phyloP scores from a whole-genome alignment of 2,329 filamentous ascomycete species.

The Xylariaceae sp. region DNA sequence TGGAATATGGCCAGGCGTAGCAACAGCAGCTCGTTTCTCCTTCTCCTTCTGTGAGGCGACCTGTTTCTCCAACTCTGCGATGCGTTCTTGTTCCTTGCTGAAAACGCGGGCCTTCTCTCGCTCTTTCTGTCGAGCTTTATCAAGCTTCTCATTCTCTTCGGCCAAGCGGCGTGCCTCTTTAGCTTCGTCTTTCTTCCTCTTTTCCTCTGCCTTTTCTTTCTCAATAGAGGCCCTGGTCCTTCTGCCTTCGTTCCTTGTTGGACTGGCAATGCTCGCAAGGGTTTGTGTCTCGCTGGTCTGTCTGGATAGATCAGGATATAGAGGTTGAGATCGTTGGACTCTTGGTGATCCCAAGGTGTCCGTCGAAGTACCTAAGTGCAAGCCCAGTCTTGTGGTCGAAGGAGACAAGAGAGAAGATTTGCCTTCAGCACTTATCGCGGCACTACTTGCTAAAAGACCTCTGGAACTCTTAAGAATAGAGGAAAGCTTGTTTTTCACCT shows the following conservation, averaged over 20 bases:
- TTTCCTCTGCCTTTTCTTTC: constrained; percentile 58
- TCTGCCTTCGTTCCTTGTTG: constrained; percentile 40
- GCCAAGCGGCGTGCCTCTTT: constrained; percentile 60
- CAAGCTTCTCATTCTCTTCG: constrained; percentile 59
- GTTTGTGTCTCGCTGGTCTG: constrained; percentile 31
- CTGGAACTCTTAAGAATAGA: constrained; percentile 87
- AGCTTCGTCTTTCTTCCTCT: constrained; percentile 55
- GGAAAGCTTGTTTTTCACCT: constrained; percentile 88
- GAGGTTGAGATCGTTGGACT: constrained; percentile 31
- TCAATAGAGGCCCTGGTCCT: constrained; percentile 57
- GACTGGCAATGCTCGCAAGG: constrained; percentile 38
- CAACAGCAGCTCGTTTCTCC: constrained; percentile 36
- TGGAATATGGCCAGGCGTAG: constrained; percentile 37
- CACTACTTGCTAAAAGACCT: constrained; percentile 77
- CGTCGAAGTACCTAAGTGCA: constrained; percentile 43
- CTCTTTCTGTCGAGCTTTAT: constrained; percentile 67
- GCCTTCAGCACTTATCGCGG: constrained; percentile 58
- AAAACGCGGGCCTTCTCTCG: constrained; percentile 62
- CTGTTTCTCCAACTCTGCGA: constrained; percentile 51
- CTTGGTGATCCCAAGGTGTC: constrained; percentile 40
- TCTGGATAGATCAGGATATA: constrained; percentile 46
- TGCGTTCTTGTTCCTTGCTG: constrained; percentile 54
- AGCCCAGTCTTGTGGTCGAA: constrained; percentile 43
- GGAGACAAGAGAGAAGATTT: constrained; percentile 56
- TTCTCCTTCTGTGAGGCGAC: constrained; percentile 51